These are phyloP conservation scores for Colletotrichum magnum DNA, from an alignment of 2,329 filamentous ascomycete species.

Conservation along the genomic window DNA sequence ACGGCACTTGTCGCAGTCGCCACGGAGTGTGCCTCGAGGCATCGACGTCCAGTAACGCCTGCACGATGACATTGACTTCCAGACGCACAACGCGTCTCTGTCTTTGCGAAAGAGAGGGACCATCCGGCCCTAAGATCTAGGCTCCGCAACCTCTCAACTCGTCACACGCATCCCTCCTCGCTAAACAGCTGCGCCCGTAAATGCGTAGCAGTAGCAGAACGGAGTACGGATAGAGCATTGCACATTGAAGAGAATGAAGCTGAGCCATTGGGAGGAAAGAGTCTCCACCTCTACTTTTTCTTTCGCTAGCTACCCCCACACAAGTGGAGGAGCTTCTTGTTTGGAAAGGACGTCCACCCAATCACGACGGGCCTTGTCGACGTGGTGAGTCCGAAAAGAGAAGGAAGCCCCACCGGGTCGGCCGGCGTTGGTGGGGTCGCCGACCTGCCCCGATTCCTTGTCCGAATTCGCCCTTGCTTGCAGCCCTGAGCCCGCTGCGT, in stretches of 20 bases:
- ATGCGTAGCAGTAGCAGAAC: neutral
- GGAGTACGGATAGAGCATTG: no score
- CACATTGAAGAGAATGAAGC: no score
- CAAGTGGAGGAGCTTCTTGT: conserved; percentile 18
- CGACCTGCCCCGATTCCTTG: conserved; percentile 37
- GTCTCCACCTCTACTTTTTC: neutral
- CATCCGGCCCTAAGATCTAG: conserved; percentile 29
- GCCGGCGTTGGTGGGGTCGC: conserved; percentile 28
- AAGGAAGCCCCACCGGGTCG: conserved; percentile 7
- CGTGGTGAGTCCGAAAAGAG: conserved; percentile 13
- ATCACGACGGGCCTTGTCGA: conserved; percentile 6
- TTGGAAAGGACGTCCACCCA: conserved; percentile 3
- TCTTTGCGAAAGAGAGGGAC: conserved; percentile 4
- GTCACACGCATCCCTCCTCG: conserved; percentile 11
- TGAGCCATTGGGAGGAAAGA: neutral
- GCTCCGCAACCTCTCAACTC: conserved; percentile 19
- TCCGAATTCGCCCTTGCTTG: conserved; percentile 35
- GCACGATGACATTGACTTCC: neutral
- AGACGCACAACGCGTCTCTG: neutral
- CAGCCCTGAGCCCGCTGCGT: conserved; percentile 5
- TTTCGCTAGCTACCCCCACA: conserved; percentile 3
- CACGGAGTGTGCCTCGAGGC: neutral
- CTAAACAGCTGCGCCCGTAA: conserved; percentile 23
- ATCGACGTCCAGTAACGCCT: neutral
- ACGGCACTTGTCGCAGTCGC: conserved; percentile 6